Conservation (phyloP, 768 basidiomycete species). For the Leccinum imitatum region DNA sequence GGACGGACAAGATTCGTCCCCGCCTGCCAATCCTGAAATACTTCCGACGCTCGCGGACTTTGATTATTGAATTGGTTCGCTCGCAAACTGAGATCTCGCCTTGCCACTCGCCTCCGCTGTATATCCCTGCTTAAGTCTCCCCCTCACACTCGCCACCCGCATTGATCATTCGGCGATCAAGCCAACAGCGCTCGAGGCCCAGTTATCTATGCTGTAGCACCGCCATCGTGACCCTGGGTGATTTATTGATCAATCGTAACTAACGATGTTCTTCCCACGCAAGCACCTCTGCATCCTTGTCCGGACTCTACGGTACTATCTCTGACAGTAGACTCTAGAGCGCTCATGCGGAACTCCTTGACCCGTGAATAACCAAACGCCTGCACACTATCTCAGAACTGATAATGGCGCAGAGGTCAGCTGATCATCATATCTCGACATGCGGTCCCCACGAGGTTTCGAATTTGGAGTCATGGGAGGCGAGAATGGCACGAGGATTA, state of each 20-base stretch:
- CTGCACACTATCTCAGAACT: conserved; percentile 5
- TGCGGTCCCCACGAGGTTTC: conserved; percentile 27
- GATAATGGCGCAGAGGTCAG: conserved; percentile 12
- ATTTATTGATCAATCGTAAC: conserved; percentile 2
- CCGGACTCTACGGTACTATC: not conserved
- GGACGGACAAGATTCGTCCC: conserved; percentile 9
- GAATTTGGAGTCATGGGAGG: conserved; percentile 14
- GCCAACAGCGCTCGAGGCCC: conserved; percentile 9
- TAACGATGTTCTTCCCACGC: conserved; percentile 1
- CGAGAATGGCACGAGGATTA: conserved; percentile 10
- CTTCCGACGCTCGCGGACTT: conserved; percentile 30
- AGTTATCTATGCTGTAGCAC: conserved; percentile 5
- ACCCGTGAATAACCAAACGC: not conserved
- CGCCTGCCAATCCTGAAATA: conserved; percentile 14
- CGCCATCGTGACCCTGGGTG: conserved; percentile 17
- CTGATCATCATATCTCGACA: conserved; percentile 24
- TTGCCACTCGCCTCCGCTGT: not conserved
- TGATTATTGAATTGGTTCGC: conserved; percentile 10
- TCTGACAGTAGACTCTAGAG: not conserved
- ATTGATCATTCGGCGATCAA: conserved; percentile 13
- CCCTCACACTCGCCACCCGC: not conserved
- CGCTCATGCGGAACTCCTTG: conserved; percentile 9
- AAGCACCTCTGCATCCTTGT: not conserved
- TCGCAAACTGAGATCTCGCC: not conserved
- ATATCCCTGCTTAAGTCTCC: not conserved